Evolutionary conservation across 345 rosid genomes (phyloP).

Genomic region (Xanthoceras sorbifolium): DNA sequence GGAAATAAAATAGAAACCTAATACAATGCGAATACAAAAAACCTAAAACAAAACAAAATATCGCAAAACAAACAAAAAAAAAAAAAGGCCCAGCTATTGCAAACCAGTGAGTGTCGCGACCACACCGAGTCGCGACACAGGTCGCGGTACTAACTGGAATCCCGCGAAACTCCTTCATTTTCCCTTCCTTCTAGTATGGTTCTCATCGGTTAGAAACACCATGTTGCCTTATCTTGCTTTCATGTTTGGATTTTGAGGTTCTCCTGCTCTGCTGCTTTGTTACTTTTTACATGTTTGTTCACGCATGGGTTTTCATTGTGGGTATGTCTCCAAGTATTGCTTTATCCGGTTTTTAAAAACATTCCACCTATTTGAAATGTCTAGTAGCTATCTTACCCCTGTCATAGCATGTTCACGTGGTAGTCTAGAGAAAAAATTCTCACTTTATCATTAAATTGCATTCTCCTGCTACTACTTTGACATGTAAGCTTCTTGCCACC

Average conservation of each 20-base stretch:
- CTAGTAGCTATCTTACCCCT: not conserved
- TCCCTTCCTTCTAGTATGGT: no score
- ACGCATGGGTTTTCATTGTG: not conserved
- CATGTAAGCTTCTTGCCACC: not conserved
- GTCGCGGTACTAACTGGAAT: no score
- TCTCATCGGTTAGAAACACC: slow-evolving; percentile 5
- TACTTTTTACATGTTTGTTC: not conserved
- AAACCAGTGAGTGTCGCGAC: no score
- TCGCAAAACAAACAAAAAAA: no score
- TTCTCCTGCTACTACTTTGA: not conserved
- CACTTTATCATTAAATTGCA: not conserved
- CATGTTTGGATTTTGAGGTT: not conserved
- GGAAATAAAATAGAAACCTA: no score
- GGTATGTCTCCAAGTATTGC: not conserved
- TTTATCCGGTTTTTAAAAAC: not conserved
- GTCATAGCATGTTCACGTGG: not conserved
- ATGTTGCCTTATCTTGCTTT: slow-evolving; percentile 1
- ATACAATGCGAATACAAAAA: no score
- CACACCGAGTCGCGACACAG: no score
- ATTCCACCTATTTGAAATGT: not conserved
- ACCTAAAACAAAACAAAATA: no score
- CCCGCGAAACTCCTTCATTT: no score
- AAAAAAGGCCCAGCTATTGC: no score
- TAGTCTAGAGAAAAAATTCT: not conserved
- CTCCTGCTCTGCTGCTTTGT: not conserved